Percentiles rank a stretch among this genome's conserved stretches.
Evolutionary conservation across 192 early-diverging fungal genomes (phyloP).

Genomic region (Backusella mclennaniae): DNA sequence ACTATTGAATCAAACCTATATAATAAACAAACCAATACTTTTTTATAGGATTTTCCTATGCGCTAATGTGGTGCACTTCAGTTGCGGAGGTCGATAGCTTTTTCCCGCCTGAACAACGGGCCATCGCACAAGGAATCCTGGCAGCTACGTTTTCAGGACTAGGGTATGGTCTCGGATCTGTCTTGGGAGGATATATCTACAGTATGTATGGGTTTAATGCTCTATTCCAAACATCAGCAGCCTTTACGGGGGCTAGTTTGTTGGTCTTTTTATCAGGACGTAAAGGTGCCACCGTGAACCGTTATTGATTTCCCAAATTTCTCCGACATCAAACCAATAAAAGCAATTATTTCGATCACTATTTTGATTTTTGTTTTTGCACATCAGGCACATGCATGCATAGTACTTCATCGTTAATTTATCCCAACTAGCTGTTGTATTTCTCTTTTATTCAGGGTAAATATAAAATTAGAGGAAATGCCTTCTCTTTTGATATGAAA

Average conservation of each 20-base stretch:
- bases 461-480: neutral
- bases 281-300: neutral
- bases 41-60: slow-evolving; percentile 18
- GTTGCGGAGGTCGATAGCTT: slow-evolving; percentile 26
- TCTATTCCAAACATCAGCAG: neutral
- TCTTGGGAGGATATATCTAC: slow-evolving; percentile 20
- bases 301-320: neutral
- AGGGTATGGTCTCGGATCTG: slow-evolving; percentile 23
- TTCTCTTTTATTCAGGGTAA: neutral
- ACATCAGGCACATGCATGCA: slow-evolving; percentile 6
- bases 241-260: neutral
- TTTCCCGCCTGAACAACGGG: slow-evolving; percentile 26
- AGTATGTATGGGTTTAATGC: neutral
- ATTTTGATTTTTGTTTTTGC: slow-evolving; percentile 3
- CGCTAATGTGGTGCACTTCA: slow-evolving; percentile 22
- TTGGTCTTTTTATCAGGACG: neutral
- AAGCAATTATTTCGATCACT: slow-evolving; percentile 5
- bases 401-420: neutral
- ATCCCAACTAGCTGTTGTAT: neutral
- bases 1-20: neutral
- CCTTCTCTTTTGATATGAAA: neutral
- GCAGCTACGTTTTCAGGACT: slow-evolving; percentile 25
- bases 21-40: neutral
- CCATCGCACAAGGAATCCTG: slow-evolving; percentile 31
- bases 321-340: slow-evolving; percentile 7